phyloP scores from a whole-genome alignment of 495 filamentous ascomycete genomes.

The Delitschia confertaspora region DNA sequence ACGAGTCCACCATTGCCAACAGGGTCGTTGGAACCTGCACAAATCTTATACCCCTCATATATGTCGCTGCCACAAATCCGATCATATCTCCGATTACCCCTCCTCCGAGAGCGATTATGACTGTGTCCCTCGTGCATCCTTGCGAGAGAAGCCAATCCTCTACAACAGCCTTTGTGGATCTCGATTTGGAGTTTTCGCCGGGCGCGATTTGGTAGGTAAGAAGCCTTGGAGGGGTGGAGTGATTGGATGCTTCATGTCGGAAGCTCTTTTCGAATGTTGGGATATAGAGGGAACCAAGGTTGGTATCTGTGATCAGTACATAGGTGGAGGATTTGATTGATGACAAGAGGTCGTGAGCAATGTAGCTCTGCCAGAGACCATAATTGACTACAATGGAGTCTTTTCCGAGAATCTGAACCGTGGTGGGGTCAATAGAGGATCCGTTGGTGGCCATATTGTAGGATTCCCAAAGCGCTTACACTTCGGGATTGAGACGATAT shows the following conservation, averaged over 20 bases:
- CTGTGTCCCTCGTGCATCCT: conserved; percentile 85
- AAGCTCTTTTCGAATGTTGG: conserved; percentile 67
- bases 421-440: conserved; percentile 30
- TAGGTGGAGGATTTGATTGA: conserved; percentile 80
- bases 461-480: too few species aligned
- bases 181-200: conserved; percentile 86
- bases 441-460: conserved; percentile 17
- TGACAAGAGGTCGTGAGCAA: conserved; percentile 71
- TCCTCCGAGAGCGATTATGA: conserved; percentile 91
- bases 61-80: conserved; percentile 92
- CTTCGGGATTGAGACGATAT: too few species aligned
- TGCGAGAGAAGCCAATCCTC: conserved; percentile 96
- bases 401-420: conserved; percentile 49
- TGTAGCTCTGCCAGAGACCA: conserved; percentile 74
- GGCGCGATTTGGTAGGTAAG: conserved; percentile 81
- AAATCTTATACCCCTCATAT: conserved; percentile 94
- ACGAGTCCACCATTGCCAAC: conserved; percentile 96
- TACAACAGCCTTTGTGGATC: conserved; percentile 86
- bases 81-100: conserved; percentile 98
- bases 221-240: conserved; percentile 54
- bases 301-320: conserved; percentile 92
- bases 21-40: conserved; percentile 94
- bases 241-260: conserved; percentile 42
- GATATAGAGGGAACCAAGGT: conserved; percentile 73
- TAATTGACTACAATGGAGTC: conserved; percentile 89